Conservation (phyloP, 78 protist species). For the Anaeramoeba flamelloides region DNA sequence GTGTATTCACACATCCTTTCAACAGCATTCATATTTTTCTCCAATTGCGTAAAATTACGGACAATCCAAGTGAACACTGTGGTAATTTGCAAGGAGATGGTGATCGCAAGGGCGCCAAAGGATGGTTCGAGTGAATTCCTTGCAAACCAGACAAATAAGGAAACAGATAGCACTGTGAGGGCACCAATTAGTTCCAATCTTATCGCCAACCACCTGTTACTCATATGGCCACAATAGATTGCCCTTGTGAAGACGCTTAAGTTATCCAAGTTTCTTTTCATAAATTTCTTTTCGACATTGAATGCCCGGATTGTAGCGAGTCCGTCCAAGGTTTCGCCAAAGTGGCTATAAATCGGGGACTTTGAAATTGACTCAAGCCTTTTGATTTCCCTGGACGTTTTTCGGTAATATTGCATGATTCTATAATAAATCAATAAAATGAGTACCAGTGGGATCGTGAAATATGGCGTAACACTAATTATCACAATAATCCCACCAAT, state of each 20-base stretch:
- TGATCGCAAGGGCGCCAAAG: constrained; percentile 25
- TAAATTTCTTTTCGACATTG: neutral
- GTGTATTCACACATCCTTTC: constrained; percentile 9
- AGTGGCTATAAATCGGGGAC: constrained; percentile 33
- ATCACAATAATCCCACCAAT: neutral
- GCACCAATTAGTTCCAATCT: neutral
- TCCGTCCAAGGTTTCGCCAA: constrained; percentile 33
- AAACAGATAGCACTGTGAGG: neutral
- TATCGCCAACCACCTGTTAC: neutral
- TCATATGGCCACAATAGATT: neutral
- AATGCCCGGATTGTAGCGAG: constrained; percentile 23
- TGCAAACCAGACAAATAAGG: neutral
- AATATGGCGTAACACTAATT: neutral
- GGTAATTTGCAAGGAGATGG: constrained; percentile 27
- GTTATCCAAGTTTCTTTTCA: neutral
- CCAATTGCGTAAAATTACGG: constrained; percentile 22
- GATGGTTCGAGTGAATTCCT: neutral
- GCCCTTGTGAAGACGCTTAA: neutral
- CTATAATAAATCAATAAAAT: neutral
- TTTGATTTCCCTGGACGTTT: constrained; percentile 11
- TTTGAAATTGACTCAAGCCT: constrained; percentile 23
- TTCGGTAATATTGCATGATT: neutral
- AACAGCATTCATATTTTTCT: constrained; percentile 47
- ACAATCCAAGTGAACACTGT: constrained; percentile 3
- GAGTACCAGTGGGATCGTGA: neutral